Percentiles rank a stretch among this genome's conserved stretches.
Evolutionary conservation across 495 filamentous ascomycete species (phyloP).

Genomic region (Xanthoparmelia taractica): DNA sequence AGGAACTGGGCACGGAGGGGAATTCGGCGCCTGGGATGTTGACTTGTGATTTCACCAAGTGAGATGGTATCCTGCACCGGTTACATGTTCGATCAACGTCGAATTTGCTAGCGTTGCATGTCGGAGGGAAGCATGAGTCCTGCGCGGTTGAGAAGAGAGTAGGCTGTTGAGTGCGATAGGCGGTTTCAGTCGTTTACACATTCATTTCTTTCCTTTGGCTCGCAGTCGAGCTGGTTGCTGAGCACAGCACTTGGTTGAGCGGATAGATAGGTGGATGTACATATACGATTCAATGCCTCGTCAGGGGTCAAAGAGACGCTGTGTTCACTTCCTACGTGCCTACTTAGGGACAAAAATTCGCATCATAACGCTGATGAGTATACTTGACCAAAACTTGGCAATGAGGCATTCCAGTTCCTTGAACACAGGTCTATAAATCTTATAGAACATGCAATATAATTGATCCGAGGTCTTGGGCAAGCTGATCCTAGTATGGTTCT

Average conservation of each 20-base stretch:
- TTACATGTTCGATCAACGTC: background rate
- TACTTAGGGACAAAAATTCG: background rate
- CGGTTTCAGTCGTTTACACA: background rate
- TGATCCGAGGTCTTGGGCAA: no score
- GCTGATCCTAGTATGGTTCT: no score
- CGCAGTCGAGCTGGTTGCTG: background rate
- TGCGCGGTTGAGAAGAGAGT: background rate
- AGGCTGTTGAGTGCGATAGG: background rate
- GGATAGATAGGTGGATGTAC: background rate
- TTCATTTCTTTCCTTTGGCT: background rate
- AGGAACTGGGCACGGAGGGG: background rate
- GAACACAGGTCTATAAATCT: no score
- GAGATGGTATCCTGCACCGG: background rate
- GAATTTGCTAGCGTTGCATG: background rate
- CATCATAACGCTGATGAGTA: no score
- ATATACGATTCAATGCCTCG: background rate
- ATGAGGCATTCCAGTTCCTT: no score
- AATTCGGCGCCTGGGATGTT: background rate
- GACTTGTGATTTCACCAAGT: background rate
- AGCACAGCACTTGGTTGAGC: background rate
- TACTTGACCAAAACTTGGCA: no score
- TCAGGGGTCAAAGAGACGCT: background rate
- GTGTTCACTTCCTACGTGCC: background rate
- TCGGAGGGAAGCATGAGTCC: background rate
- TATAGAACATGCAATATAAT: no score